Percentiles rank a stretch among this genome's conserved stretches.
Evolutionary conservation across 495 filamentous ascomycete species (phyloP).

Genomic region (Trichoderma erinaceum): DNA sequence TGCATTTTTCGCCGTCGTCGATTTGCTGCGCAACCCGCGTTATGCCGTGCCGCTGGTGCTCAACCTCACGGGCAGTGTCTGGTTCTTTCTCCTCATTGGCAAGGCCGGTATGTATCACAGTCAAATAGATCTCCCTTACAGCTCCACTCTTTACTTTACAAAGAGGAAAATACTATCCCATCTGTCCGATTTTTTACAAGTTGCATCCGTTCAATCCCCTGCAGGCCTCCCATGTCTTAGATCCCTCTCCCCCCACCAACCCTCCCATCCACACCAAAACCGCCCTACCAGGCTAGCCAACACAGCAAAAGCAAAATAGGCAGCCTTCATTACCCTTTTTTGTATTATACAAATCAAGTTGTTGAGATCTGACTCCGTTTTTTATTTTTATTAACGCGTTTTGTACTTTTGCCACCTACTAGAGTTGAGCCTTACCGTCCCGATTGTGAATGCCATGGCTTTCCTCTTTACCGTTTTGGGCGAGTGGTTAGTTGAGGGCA

Average conservation of each 20-base stretch:
- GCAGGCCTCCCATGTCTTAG: neutral
- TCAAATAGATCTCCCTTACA: neutral
- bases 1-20: conserved; percentile 64
- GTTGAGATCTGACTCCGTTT: neutral
- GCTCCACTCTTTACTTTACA: neutral
- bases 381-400: neutral
- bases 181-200: neutral
- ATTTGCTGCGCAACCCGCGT: conserved; percentile 69
- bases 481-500: conserved; percentile 91
- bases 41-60: conserved; percentile 83
- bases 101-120: conserved; percentile 62
- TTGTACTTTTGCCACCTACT: neutral
- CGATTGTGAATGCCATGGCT: conserved; percentile 87
- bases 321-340: neutral
- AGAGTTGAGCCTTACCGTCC: conserved; percentile 91
- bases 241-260: neutral
- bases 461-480: conserved; percentile 93
- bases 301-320: neutral
- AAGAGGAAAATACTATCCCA: too few relatives aligned
- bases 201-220: neutral
- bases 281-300: neutral
- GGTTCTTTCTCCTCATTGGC: conserved; percentile 95
- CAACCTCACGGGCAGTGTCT: conserved; percentile 90
- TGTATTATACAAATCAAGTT: too few relatives aligned
- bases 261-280: neutral